A percentile compares a stretch with the other conserved stretches of the same genome.
Conservation (phyloP, 1,284 basidiomycete species). For the Malassezia nana region DNA sequence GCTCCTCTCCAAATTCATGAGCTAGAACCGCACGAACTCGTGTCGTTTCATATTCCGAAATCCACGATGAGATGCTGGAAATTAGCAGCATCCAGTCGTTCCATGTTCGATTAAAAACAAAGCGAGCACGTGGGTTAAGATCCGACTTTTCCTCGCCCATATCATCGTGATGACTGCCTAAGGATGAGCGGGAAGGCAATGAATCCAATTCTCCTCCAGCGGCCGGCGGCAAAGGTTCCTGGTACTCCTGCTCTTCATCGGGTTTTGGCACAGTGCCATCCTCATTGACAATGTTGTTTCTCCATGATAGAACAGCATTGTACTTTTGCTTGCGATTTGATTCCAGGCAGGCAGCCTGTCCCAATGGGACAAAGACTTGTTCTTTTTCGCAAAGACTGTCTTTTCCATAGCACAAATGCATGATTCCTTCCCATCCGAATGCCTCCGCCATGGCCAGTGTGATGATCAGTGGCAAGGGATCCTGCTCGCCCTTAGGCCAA, state of each 20-base stretch:
- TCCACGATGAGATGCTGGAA: conserved; percentile 34
- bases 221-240: not conserved
- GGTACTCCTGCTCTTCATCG: not conserved
- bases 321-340: conserved; percentile 22
- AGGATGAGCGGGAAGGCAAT: not conserved
- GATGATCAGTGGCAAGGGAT: conserved; percentile 34
- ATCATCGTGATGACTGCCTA: not conserved
- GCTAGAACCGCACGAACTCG: conserved; percentile 30
- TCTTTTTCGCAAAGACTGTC: conserved; percentile 24
- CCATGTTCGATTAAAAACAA: conserved; percentile 24
- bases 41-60: conserved; percentile 37
- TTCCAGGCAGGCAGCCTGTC: conserved; percentile 34
- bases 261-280: not conserved
- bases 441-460: conserved; percentile 29
- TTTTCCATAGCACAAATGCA: conserved; percentile 42
- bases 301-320: conserved; percentile 28
- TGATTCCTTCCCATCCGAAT: conserved; percentile 44
- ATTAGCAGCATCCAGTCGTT: conserved; percentile 32
- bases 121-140: not conserved
- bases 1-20: conserved; percentile 20
- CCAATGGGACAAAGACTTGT: conserved; percentile 26
- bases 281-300: conserved; percentile 19
- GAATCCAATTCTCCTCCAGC: not conserved
- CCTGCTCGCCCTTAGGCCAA: conserved; percentile 14
- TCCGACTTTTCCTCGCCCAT: no score